A percentile compares a stretch with the other conserved stretches of the same genome.
Conservation (phyloP, 495 filamentous ascomycete genomes). For the Neurospora sp. region DNA sequence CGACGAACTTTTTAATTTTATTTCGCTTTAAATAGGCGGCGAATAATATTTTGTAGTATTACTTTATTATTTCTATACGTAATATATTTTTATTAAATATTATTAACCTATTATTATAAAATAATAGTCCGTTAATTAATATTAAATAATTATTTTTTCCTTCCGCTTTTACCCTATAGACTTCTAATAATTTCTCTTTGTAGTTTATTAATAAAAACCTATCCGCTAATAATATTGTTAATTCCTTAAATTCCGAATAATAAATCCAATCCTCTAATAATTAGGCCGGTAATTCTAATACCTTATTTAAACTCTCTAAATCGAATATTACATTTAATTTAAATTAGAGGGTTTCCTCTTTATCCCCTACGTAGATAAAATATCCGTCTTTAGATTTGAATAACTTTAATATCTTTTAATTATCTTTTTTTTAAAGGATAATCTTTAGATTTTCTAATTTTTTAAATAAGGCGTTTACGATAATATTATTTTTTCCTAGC, state of each 20-base stretch:
- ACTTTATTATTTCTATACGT: not conserved
- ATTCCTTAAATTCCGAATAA: too few relatives aligned
- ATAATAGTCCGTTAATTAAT: not conserved
- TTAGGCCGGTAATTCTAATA: too few relatives aligned
- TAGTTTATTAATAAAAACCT: too few relatives aligned
- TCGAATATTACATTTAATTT: too few relatives aligned
- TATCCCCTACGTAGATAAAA: too few relatives aligned
- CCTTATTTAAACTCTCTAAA: not conserved
- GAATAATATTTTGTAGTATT: not conserved
- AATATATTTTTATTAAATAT: not conserved
- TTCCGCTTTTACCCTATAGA: too few relatives aligned
- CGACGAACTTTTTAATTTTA: not conserved
- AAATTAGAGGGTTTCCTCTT: too few relatives aligned
- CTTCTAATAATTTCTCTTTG: too few relatives aligned
- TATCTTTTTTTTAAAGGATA: not conserved
- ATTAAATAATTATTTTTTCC: not conserved
- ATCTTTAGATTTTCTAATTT: not conserved
- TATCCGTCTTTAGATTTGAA: too few relatives aligned
- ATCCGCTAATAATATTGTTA: too few relatives aligned
- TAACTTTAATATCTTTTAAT: too few relatives aligned
- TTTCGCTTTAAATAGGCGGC: not conserved
- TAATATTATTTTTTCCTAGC: not conserved
- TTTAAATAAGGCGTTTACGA: not conserved
- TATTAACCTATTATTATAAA: not conserved
- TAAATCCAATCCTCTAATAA: too few relatives aligned